These are phyloP conservation scores for Quercus tomentella DNA, from an alignment of 331 rosid genomes.

Conservation along the genomic window DNA sequence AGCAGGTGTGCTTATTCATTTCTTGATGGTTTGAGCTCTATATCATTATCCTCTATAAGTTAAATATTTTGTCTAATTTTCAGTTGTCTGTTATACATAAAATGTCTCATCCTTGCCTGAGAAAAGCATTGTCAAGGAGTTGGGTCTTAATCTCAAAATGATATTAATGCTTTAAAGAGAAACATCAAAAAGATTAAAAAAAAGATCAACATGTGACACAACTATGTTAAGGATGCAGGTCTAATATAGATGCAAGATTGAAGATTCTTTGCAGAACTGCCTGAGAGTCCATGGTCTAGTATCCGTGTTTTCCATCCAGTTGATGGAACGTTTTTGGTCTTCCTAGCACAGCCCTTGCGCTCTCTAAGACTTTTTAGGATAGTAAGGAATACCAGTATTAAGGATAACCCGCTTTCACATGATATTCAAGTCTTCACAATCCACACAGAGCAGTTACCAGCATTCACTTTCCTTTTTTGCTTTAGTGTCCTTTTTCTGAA, in stretches of 20 bases:
- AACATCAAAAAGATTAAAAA: not conserved
- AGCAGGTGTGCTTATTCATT: conserved; percentile 57
- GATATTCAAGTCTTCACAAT: not conserved
- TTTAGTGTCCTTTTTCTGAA: not conserved
- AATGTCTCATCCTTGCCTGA: not conserved
- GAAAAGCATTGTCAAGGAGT: not conserved
- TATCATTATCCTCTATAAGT: not conserved
- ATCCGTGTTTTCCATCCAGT: not conserved
- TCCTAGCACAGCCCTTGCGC: not conserved
- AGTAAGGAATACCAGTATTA: not conserved
- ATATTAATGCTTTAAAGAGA: not conserved
- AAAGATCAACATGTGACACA: not conserved
- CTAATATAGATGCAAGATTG: not conserved
- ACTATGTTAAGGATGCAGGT: not conserved
- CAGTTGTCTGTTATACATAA: not conserved
- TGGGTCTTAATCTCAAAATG: not conserved
- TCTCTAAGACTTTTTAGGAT: not conserved
- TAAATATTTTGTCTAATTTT: not conserved
- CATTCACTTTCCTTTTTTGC: not conserved
- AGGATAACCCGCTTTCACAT: not conserved
- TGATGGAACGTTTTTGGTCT: not conserved
- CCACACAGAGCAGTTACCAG: not conserved
- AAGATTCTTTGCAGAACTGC: not conserved
- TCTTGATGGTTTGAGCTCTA: conserved; percentile 18
- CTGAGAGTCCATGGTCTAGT: not conserved